Evolutionary conservation across 495 filamentous ascomycete species (phyloP).

Genomic region (Aspergillus mulundensis): DNA sequence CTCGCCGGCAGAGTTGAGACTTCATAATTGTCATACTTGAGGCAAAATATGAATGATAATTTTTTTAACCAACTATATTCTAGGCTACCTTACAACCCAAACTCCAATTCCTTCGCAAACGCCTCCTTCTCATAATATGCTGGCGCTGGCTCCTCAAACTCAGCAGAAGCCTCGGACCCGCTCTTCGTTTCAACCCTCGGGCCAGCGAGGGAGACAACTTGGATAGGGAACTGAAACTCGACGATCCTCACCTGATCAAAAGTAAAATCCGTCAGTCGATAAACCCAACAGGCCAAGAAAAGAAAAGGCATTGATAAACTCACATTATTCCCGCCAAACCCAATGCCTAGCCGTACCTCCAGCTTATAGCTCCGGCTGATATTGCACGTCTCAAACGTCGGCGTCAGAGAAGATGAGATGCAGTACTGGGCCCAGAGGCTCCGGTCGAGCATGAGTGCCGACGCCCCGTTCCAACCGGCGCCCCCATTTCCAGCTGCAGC

Average conservation of each 20-base stretch:
- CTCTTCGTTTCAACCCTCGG: neutral
- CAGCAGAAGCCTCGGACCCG: neutral
- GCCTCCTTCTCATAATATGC: neutral
- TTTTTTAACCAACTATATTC: too few species aligned
- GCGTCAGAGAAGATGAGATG: constrained; percentile 1
- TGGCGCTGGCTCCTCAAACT: neutral
- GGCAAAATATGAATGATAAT: too few species aligned
- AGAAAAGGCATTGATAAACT: too few species aligned
- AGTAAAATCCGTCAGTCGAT: neutral
- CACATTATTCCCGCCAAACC: constrained; percentile 2
- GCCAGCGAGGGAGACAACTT: neutral
- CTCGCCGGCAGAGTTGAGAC: too few species aligned
- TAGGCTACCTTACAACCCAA: neutral
- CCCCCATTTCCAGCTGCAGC: neutral
- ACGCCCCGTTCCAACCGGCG: neutral
- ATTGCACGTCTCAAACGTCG: constrained; percentile 15
- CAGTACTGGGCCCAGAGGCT: constrained; percentile 6
- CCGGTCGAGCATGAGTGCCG: neutral
- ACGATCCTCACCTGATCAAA: neutral
- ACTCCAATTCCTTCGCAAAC: neutral
- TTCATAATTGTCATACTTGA: too few species aligned
- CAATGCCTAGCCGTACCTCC: constrained; percentile 11
- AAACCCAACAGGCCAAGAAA: neutral
- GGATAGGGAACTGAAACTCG: constrained; percentile 13
- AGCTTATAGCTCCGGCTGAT: constrained; percentile 12